Conservation (phyloP, 2,329 filamentous ascomycete genomes). For the Tolypocladium sp. region DNA sequence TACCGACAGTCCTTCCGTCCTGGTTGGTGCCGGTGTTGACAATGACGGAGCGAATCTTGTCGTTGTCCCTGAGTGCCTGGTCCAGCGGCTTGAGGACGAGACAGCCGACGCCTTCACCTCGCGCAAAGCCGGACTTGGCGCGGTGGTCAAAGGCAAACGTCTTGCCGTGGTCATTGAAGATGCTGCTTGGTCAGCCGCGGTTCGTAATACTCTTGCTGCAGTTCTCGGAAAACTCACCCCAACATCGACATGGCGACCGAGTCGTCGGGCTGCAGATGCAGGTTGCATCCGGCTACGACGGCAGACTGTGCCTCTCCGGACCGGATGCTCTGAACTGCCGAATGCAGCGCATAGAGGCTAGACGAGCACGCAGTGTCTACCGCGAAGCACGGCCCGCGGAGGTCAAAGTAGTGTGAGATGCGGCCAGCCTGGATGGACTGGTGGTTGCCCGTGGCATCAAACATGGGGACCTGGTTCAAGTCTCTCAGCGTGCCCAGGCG, state of each 20-base stretch:
- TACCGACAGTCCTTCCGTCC: slow-evolving; percentile 37
- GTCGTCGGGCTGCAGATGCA: slow-evolving; percentile 36
- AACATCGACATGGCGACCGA: slow-evolving; percentile 19
- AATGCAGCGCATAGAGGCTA: slow-evolving; percentile 38
- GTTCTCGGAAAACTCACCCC: slow-evolving; percentile 11
- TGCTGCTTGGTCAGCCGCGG: slow-evolving; percentile 1
- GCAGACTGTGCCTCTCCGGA: slow-evolving; percentile 35
- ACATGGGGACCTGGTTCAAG: slow-evolving; percentile 38
- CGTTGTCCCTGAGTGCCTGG: slow-evolving; percentile 44
- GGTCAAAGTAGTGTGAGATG: slow-evolving; percentile 46
- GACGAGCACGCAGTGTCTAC: slow-evolving; percentile 45
- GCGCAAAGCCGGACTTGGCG: slow-evolving; percentile 40
- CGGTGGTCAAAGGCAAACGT: slow-evolving; percentile 31
- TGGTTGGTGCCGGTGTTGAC: slow-evolving; percentile 41
- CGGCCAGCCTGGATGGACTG: slow-evolving; percentile 45
- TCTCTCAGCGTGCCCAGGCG: slow-evolving; percentile 33
- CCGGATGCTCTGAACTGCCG: slow-evolving; percentile 39
- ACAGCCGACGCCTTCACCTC: slow-evolving; percentile 49
- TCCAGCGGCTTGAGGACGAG: slow-evolving; percentile 48
- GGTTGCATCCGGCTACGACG: slow-evolving; percentile 36
- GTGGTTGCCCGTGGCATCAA: slow-evolving; percentile 40
- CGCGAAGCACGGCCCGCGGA: slow-evolving; percentile 42
- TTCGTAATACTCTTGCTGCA: no score
- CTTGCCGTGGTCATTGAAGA: slow-evolving; percentile 40
- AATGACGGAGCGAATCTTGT: slow-evolving; percentile 44